phyloP scores from a whole-genome alignment of 805 yeast species.

The Tetrapisispora taiwanensis region DNA sequence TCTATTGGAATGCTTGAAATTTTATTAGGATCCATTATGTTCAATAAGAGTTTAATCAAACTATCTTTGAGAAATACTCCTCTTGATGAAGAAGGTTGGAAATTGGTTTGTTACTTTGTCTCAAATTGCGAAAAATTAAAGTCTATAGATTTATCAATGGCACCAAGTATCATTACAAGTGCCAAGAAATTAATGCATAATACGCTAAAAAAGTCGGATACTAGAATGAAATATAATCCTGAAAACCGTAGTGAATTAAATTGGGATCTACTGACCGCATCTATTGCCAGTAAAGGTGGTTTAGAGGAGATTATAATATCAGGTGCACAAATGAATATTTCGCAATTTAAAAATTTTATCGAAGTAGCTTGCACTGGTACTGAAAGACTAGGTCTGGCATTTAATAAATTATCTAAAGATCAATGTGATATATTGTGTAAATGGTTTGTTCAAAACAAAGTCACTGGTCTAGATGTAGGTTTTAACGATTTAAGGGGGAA shows the following conservation, averaged over 20 bases:
- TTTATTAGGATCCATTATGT: slow-evolving; percentile 52
- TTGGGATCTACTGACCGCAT: slow-evolving; percentile 72
- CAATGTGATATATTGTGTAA: slow-evolving; percentile 51
- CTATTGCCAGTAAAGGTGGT: slow-evolving; percentile 65
- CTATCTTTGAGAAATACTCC: slow-evolving; percentile 73
- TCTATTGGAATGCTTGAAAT: slow-evolving; percentile 68
- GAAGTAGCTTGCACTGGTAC: slow-evolving; percentile 50
- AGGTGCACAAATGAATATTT: slow-evolving; percentile 59
- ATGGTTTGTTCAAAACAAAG: slow-evolving; percentile 41
- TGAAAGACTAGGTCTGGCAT: slow-evolving; percentile 66
- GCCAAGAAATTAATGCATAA: slow-evolving; percentile 32
- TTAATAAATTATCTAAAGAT: slow-evolving; percentile 49
- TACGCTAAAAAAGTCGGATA: slow-evolving; percentile 14
- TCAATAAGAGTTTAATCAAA: slow-evolving; percentile 57
- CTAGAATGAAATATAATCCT: slow-evolving; percentile 31
- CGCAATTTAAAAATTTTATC: slow-evolving; percentile 51
- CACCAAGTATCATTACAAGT: slow-evolving; percentile 30
- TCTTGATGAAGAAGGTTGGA: slow-evolving; percentile 71
- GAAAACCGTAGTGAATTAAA: slow-evolving; percentile 58
- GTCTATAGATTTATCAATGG: slow-evolving; percentile 53
- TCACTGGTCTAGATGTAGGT: slow-evolving; percentile 72
- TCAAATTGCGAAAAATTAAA: slow-evolving; percentile 49
- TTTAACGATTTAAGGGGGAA: slow-evolving; percentile 55
- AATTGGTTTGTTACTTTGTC: slow-evolving; percentile 64
- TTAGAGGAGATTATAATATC: slow-evolving; percentile 70